Evolutionary conservation across 768 basidiomycete species (phyloP), one percentile per base, ranked within the genome.

Genomic region (Lentinula lateritia): DNA sequence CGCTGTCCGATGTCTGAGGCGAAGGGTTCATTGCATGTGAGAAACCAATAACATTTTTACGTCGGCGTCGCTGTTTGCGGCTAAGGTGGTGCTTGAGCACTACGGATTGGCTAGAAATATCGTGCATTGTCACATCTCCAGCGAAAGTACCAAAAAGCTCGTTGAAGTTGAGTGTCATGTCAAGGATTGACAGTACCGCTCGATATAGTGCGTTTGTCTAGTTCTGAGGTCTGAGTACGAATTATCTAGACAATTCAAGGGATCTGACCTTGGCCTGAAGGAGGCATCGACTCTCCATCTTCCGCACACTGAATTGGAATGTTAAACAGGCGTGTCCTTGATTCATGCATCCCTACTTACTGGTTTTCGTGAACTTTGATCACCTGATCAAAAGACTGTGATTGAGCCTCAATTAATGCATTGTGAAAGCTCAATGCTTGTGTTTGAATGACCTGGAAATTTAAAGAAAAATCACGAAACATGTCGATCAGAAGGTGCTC

Each of bases 151-250:
- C 72, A 66, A 91, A 89, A 56, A 82, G 75, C 50, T 84, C 80
- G 62, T 81, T 83, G 71, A 93, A 93, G 66, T 85, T 82, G 4
- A 93, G 73, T 41, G 83, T 80, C 77, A 92, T 85, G 70, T 93
- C 90, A 32, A 93, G 76, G 62, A 92, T 80, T 7, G 85, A 84
- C 20, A 88, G 63, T 52, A 93, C 82, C 23, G 86, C 82, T 63
- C 82, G 82, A 66, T 86, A 84, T 7, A 92, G 74, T 16, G 87
- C 78, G 0, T 81, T 77, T 18, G 87, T 86, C 90, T 92, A 62
- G 5, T 20, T 13, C 5, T 5, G 32, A 45, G 45, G 6, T 9
- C 8, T 58, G 35, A 34, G 50, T 60, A 43, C 12, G 3, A 8
- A 6, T 16, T 15, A 42, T 23, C 36, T 28, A 42, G 3, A 16